A percentile compares a stretch with the other conserved stretches of the same genome.
Conservation (phyloP, 2,329 filamentous ascomycete species). For the Trichoderma koningiopsis region DNA sequence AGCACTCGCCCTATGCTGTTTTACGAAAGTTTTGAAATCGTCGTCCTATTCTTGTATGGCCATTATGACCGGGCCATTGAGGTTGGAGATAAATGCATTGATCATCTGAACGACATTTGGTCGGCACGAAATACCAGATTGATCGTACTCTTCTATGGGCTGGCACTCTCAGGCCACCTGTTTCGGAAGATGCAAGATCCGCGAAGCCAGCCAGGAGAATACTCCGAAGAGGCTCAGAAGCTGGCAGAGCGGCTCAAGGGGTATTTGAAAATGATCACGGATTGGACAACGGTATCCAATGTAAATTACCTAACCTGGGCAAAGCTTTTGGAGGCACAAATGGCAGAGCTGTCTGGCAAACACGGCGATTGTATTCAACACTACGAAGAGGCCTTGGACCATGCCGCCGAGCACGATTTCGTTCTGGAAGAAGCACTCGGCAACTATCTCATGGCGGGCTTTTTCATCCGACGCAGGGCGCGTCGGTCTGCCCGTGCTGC, state of each 20-base stretch:
- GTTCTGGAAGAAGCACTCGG: conserved; percentile 71
- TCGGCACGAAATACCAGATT: conserved; percentile 60
- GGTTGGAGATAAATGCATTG: conserved; percentile 54
- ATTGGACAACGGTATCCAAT: conserved; percentile 64
- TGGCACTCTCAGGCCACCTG: conserved; percentile 57
- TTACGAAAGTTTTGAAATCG: conserved; percentile 68
- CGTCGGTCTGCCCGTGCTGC: conserved; percentile 69
- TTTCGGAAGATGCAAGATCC: conserved; percentile 54
- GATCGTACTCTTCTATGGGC: conserved; percentile 61
- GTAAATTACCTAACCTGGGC: conserved; percentile 75
- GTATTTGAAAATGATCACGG: conserved; percentile 62
- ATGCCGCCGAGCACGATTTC: conserved; percentile 67
- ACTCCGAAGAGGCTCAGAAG: conserved; percentile 47
- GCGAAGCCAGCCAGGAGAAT: conserved; percentile 45
- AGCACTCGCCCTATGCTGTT: conserved; percentile 66
- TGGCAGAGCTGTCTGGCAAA: conserved; percentile 62
- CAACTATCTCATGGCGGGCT: conserved; percentile 73
- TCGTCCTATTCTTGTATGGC: conserved; percentile 64
- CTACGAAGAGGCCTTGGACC: conserved; percentile 73
- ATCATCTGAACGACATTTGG: conserved; percentile 56
- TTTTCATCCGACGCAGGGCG: conserved; percentile 66
- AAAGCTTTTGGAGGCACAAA: conserved; percentile 66
- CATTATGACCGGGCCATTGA: conserved; percentile 63
- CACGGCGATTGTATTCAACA: conserved; percentile 60
- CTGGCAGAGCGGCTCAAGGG: conserved; percentile 56